phyloP scores from a whole-genome alignment of 345 rosid genomes.

The Trapa incisa region DNA sequence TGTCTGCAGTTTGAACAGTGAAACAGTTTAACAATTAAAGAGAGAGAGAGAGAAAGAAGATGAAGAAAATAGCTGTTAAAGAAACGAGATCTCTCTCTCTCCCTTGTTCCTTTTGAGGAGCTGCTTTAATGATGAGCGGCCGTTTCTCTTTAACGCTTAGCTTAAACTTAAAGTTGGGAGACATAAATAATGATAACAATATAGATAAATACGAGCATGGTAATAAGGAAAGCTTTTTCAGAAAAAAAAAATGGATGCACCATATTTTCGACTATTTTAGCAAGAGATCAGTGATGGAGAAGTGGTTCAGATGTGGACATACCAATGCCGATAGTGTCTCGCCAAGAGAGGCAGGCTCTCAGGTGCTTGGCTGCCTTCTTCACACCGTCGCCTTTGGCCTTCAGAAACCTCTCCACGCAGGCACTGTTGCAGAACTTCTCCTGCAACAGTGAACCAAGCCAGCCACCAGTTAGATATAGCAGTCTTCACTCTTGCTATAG shows the following conservation, averaged over 20 bases:
- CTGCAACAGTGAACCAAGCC: constrained; percentile 24
- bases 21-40: constrained; percentile 26
- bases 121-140: too few relatives aligned
- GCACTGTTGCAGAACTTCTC: constrained; percentile 78
- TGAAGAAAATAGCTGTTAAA: neutral
- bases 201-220: too few relatives aligned
- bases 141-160: too few relatives aligned
- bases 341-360: constrained; percentile 86
- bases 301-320: neutral
- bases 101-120: too few relatives aligned
- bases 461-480: neutral
- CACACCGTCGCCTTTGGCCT: constrained; percentile 60
- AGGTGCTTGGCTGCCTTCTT: constrained; percentile 80
- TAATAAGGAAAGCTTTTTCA: too few relatives aligned
- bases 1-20: constrained; percentile 26
- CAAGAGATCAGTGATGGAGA: too few relatives aligned
- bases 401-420: constrained; percentile 72
- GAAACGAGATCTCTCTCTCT: too few relatives aligned
- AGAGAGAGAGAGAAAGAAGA: constrained; percentile 3
- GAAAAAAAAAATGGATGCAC: too few relatives aligned
- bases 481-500: neutral
- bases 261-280: too few relatives aligned
- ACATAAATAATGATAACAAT: too few relatives aligned
- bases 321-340: constrained; percentile 65
- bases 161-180: too few relatives aligned